These are phyloP conservation scores for Lachnellula hyalina DNA, from an alignment of 2,329 filamentous ascomycete genomes.

Conservation along the genomic window DNA sequence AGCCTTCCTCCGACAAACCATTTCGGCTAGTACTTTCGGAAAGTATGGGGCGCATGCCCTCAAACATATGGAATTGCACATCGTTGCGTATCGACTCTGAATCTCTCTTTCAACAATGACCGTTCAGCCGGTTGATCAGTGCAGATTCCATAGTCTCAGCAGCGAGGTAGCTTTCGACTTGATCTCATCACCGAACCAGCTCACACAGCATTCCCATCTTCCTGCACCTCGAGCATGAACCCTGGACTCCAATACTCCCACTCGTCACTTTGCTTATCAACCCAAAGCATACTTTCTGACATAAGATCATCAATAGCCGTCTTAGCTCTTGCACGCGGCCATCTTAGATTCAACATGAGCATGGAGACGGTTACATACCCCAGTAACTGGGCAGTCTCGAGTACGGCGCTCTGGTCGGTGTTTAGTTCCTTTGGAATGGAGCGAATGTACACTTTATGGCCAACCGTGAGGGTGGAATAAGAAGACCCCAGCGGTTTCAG, in stretches of 20 bases:
- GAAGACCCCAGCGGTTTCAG: slow-evolving; percentile 83
- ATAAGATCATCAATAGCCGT: slow-evolving; percentile 89
- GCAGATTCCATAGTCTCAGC: background rate
- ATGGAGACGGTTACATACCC: slow-evolving; percentile 89
- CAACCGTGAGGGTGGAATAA: slow-evolving; percentile 79
- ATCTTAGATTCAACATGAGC: slow-evolving; percentile 78
- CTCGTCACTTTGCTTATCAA: slow-evolving; percentile 79
- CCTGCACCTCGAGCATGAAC: slow-evolving; percentile 48
- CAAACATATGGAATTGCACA: too few species aligned
- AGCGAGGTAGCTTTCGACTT: background rate
- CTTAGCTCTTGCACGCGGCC: slow-evolving; percentile 78
- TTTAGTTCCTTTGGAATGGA: slow-evolving; percentile 94
- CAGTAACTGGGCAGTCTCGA: slow-evolving; percentile 85
- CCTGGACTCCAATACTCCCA: slow-evolving; percentile 92
- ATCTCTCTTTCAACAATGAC: background rate
- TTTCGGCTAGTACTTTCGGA: too few species aligned
- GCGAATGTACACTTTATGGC: slow-evolving; percentile 79
- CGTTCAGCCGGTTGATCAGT: background rate
- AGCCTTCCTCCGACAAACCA: background rate
- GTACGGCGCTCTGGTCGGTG: slow-evolving; percentile 84
- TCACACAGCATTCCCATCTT: slow-evolving; percentile 13
- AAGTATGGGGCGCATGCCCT: too few species aligned
- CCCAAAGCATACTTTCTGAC: slow-evolving; percentile 86
- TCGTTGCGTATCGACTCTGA: background rate
- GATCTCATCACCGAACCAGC: background rate